Base-by-base conservation (phyloP, 208 protist genomes). In the Trypanosoma caninum region DNA sequence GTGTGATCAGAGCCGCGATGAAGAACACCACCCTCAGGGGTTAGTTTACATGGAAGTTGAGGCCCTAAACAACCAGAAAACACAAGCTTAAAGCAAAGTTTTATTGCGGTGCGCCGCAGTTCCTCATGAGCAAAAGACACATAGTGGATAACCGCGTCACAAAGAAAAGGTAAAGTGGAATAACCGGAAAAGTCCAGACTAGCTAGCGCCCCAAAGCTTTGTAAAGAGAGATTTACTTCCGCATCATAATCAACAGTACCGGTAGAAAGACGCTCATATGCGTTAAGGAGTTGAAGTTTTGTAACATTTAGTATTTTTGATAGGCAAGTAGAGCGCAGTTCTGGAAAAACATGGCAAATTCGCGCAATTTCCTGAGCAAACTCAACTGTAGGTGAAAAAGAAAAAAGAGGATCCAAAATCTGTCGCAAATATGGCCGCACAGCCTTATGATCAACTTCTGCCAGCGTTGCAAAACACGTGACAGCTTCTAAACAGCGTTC, bases 61-160 rank as follows among this genome's bases (percentile, higher is more conserved):
- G 61, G 33, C 57, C 81, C 71, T 9, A 69, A 59, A 73, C 90
- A 96, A 44, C 90, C 87, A 18, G 84, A 91, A 51, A 89, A 71
- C 34, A 88, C 75, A 33, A 96, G 84, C 63, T 91, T 85, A 71
- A 96, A 93, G 72, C 90, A 94, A 34, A 96, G 69, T 37, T 89
- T 74, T 59, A 96, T 94, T 13, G 87, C 86, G 46, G 78, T 70
- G 45, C 87, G 90, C 1, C 90, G 90, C 27, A 96, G 73, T 37
- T 94, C 84, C 65, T 94, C 90, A 51, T 91, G 74, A 38, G 82
- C 78, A 65, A 91, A 79, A 2, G 78, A 83, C 8, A 91, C 78
- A 59, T 90, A 94, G 10, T 70, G 75, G 45, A 94, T 51, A 37
- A 93, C 82, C 2, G 77, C 74, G 55, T 96, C 86, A 58, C 79